phyloP scores from a whole-genome alignment of 169 alveolate species.

The Condylostoma magnum region DNA sequence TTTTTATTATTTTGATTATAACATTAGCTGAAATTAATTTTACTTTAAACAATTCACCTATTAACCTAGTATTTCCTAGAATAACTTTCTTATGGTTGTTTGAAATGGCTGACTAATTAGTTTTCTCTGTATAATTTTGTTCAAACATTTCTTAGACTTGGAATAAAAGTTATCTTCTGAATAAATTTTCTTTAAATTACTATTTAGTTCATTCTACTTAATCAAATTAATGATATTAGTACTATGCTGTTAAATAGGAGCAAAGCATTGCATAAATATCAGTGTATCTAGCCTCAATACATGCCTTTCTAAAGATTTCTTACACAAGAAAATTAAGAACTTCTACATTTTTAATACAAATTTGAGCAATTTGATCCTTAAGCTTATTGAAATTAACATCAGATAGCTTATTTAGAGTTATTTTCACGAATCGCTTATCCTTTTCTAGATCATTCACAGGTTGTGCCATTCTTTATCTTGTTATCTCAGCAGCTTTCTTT shows the following conservation, averaged over 20 bases:
- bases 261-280: constrained; percentile 20
- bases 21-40: neutral
- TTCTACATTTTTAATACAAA: neutral
- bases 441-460: constrained; percentile 3
- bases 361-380: neutral
- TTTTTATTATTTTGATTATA: too few relatives aligned
- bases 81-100: neutral
- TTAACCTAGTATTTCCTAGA: constrained; percentile 1
- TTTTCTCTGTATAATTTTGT: neutral
- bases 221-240: neutral
- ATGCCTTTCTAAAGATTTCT: constrained; percentile 26
- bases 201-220: neutral
- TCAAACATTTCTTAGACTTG: neutral
- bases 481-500: too few relatives aligned
- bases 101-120: too few relatives aligned
- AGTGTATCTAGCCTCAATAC: constrained; percentile 15
- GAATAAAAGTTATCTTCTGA: neutral
- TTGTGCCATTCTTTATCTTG: neutral
- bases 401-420: constrained; percentile 15
- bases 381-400: constrained; percentile 8
- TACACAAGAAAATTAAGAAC: neutral
- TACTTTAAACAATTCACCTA: constrained; percentile 22
- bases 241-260: neutral
- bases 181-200: neutral
- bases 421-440: neutral